These are phyloP conservation scores for Echinochloa phyllopogon DNA, from an alignment of 176 grass and related monocot species.

Conservation along the genomic window DNA sequence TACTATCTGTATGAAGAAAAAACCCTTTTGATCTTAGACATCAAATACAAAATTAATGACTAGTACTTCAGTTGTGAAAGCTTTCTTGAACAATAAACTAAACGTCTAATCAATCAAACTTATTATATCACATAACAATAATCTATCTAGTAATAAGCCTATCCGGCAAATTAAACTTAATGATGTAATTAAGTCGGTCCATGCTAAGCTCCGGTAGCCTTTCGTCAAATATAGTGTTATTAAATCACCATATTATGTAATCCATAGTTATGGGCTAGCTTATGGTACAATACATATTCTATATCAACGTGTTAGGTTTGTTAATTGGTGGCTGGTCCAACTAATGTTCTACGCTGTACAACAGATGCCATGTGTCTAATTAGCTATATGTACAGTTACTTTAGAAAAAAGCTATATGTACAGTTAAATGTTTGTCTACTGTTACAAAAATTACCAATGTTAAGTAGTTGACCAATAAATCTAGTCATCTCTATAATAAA, in stretches of 20 bases:
- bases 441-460: not conserved
- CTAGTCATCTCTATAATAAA: not conserved
- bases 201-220: not conserved
- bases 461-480: not conserved
- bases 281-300: not conserved
- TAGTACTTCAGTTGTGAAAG: not conserved
- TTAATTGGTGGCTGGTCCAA: not conserved
- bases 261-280: not conserved
- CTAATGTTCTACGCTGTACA: not conserved
- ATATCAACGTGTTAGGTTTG: not conserved
- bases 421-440: not conserved
- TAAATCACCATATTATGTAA: not conserved
- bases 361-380: not conserved
- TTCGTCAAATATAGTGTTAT: not conserved
- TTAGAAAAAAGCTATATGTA: not conserved
- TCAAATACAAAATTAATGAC: not conserved
- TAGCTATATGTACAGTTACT: not conserved
- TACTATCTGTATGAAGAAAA: not conserved
- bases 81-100: not conserved
- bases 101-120: not conserved
- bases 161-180: not conserved
- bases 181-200: not conserved
- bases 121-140: not conserved
- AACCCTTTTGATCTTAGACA: not conserved
- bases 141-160: not conserved